These are phyloP conservation scores for Maudiozyma humilis DNA, from an alignment of 1,139 yeast genomes.

Conservation along the genomic window DNA sequence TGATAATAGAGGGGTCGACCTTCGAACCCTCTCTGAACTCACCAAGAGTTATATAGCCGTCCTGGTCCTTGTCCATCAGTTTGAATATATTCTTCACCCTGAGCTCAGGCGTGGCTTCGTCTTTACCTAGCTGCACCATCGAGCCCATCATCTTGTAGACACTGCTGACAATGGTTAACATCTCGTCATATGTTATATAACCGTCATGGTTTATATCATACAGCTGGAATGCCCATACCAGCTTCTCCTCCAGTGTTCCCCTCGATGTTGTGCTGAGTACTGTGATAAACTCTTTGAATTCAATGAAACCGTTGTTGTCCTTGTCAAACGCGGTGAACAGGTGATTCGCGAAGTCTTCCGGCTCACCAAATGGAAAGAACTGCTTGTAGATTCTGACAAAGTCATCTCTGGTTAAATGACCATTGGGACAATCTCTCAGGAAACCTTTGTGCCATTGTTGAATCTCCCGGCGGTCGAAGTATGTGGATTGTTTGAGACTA, in stretches of 20 bases:
- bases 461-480: conserved; percentile 85
- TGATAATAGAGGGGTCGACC: conserved; percentile 71
- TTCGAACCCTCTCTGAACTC: conserved; percentile 80
- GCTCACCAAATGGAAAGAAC: conserved; percentile 97
- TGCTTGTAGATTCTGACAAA: conserved; percentile 89
- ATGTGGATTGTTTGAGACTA: conserved; percentile 75
- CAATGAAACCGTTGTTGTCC: conserved; percentile 73
- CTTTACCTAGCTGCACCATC: conserved; percentile 86
- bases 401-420: conserved; percentile 79
- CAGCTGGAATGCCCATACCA: conserved; percentile 78
- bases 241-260: conserved; percentile 79
- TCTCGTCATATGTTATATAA: conserved; percentile 62
- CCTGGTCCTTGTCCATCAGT: conserved; percentile 60
- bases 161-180: conserved; percentile 70
- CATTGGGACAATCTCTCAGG: conserved; percentile 85
- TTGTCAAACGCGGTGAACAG: conserved; percentile 84
- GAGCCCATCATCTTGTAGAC: conserved; percentile 94
- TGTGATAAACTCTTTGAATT: conserved; percentile 85
- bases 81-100: conserved; percentile 76
- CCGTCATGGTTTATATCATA: conserved; percentile 82
- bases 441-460: conserved; percentile 99
- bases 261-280: conserved; percentile 84
- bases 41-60: conserved; percentile 61
- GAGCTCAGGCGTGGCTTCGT: conserved; percentile 85
- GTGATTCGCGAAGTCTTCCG: conserved; percentile 80